These are phyloP conservation scores for Clarireedia paspali DNA, from an alignment of 2,329 filamentous ascomycete species.

Conservation along the genomic window DNA sequence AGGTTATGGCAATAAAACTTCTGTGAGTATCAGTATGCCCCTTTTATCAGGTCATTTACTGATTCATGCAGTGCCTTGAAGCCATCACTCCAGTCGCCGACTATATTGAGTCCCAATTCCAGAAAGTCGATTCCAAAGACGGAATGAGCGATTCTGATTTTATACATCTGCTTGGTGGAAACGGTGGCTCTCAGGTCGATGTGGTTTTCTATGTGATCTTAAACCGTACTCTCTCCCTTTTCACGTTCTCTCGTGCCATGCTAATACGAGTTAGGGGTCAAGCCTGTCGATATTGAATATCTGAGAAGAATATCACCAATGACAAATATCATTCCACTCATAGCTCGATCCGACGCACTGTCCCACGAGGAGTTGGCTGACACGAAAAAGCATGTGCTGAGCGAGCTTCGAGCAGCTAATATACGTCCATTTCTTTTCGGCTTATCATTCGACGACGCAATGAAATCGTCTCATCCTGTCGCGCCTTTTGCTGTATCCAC, in stretches of 20 bases:
- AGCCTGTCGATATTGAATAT: slow-evolving; percentile 60
- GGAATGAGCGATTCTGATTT: slow-evolving; percentile 66
- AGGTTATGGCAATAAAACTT: slow-evolving; percentile 47
- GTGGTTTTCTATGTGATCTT: slow-evolving; percentile 75
- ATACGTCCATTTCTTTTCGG: slow-evolving; percentile 61
- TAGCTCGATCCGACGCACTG: slow-evolving; percentile 69
- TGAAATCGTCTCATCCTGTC: slow-evolving; percentile 22
- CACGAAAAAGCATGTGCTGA: slow-evolving; percentile 52
- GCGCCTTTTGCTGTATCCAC: slow-evolving; percentile 73
- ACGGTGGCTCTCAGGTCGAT: slow-evolving; percentile 78
- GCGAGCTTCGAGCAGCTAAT: slow-evolving; percentile 47
- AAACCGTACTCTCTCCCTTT: slow-evolving; percentile 45
- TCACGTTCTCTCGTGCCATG: slow-evolving; percentile 13
- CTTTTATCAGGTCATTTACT: slow-evolving; percentile 18
- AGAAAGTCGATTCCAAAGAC: slow-evolving; percentile 52
- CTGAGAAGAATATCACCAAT: slow-evolving; percentile 61
- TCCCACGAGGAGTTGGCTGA: slow-evolving; percentile 46
- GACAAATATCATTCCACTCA: slow-evolving; percentile 78
- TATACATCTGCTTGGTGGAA: slow-evolving; percentile 68
- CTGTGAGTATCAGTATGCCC: slow-evolving; percentile 34
- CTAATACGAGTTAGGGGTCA: slow-evolving; percentile 38
- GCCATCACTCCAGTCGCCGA: slow-evolving; percentile 53
- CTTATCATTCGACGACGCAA: slow-evolving; percentile 18
- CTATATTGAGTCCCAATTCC: slow-evolving; percentile 66
- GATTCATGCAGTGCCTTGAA: slow-evolving; percentile 40